Evolutionary conservation across 169 alveolate species (phyloP), one percentile per base, ranked within the genome.

Genomic region (Ichthyophthirius multifiliis): DNA sequence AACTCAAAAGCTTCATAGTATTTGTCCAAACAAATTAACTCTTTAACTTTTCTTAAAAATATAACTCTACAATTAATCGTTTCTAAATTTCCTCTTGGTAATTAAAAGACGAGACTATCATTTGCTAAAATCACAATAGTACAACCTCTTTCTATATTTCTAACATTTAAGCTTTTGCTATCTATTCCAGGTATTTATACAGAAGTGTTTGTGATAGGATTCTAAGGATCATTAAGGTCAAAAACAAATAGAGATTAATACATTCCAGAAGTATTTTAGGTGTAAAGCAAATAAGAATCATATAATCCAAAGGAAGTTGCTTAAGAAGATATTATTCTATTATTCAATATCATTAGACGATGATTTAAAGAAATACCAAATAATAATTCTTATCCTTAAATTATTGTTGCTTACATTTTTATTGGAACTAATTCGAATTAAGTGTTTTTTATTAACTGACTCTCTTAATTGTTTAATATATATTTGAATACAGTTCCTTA

Each of bases 41-140:
- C 76, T 63, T 83, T 88, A 9, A 85, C 90, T 44, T 92, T 76
- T 31, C 90, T 82, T 15, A 94, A 73, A 23, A 90, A 73, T 20
- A 92, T 81, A 6, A 92, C 74, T 80, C 97, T 74, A 0, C 94
- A 95, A 45, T 76, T 73, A 15, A 91, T 86, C 5, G 94, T 91
- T 76, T 94, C 97, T 43, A 94, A 83, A 75, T 94, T 94, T 0
- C 97, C 97, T 85, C 97, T 77, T 27, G 95, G 95, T 86, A 89
- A 74, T 86, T 94, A 85, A n/a, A 94, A 73, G 16, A 94, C 80
- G 5, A 84, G 47, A 73, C 86, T 89, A 0, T 79, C 83, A n/a
- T 87, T 80, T 23, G 55, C 46, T 5, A 89, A 74, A 15, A 89
- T 65, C 10, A 94, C 95, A 4, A 94, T 84, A 27, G 77, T 76